Percentiles rank a stretch among this genome's conserved stretches.
Evolutionary conservation across 2,329 filamentous ascomycete species (phyloP).

Genomic region (Cytospora chrysosperma): DNA sequence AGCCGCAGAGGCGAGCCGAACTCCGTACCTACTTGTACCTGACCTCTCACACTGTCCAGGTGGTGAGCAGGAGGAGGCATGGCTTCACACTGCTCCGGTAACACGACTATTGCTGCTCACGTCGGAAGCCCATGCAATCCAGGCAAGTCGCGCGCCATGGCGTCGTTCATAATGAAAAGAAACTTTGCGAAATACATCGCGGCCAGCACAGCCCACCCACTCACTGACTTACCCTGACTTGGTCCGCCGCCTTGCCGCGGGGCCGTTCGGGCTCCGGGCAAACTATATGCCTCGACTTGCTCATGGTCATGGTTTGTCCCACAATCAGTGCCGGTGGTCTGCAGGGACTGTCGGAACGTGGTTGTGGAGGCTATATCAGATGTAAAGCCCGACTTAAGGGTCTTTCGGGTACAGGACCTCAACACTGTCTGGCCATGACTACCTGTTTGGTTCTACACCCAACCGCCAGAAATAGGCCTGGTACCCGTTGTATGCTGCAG

Average conservation of each 20-base stretch:
- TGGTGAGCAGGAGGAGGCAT: background rate
- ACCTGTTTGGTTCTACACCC: no score
- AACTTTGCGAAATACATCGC: background rate
- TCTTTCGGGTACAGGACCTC: no score
- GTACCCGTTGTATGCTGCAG: background rate
- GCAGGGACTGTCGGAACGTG: background rate
- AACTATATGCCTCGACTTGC: background rate
- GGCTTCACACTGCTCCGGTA: background rate
- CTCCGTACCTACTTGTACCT: background rate
- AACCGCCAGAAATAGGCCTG: background rate
- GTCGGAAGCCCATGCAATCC: background rate
- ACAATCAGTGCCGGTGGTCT: no score
- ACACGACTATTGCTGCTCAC: background rate
- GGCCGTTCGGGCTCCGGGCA: background rate
- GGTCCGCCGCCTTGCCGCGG: background rate
- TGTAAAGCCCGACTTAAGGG: background rate
- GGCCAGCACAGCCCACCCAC: background rate
- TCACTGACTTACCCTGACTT: background rate
- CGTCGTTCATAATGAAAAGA: background rate
- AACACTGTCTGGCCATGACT: background rate
- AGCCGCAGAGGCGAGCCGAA: no score
- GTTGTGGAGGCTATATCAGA: background rate
- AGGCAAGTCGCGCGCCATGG: background rate
- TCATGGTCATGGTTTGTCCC: no score
- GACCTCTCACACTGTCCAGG: background rate